Evolutionary conservation across 495 filamentous ascomycete species (phyloP).

Genomic region (Penicillium pulvis): DNA sequence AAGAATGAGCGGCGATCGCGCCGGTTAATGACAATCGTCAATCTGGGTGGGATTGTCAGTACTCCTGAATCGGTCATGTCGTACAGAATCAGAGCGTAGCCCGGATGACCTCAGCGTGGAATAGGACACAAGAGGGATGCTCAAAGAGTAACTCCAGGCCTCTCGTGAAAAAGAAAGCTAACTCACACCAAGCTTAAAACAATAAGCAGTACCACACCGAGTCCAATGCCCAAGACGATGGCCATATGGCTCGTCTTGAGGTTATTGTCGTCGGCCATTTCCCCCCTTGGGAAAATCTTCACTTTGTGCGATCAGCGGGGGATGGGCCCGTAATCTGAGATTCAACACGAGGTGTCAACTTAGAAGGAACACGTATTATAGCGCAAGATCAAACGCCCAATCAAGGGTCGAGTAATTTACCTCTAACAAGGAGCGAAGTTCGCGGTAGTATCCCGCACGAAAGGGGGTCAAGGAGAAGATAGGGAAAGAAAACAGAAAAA

Average conservation of each 20-base stretch:
- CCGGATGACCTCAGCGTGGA: slow-evolving; percentile 4
- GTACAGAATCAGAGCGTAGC: slow-evolving; percentile 3
- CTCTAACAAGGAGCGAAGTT: background rate
- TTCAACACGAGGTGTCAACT: background rate
- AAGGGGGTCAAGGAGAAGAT: background rate
- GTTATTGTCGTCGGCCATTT: slow-evolving; percentile 22
- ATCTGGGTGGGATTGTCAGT: slow-evolving; percentile 18
- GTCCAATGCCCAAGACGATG: slow-evolving; percentile 44
- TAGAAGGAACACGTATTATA: background rate
- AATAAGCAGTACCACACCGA: slow-evolving; percentile 39
- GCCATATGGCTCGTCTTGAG: slow-evolving; percentile 38
- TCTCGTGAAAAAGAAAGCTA: background rate
- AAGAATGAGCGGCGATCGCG: slow-evolving; percentile 30
- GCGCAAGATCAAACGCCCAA: background rate
- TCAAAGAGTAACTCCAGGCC: too few species aligned
- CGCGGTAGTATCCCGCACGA: background rate
- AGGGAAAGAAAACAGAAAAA: background rate
- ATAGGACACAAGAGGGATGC: background rate
- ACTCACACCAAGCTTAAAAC: slow-evolving; percentile 43
- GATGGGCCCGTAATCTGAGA: background rate
- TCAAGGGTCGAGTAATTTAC: background rate
- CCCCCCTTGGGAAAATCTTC: slow-evolving; percentile 1
- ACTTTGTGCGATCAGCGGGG: background rate
- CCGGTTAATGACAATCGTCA: slow-evolving; percentile 43
- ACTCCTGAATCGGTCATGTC: background rate